Percentiles rank a stretch among this genome's conserved stretches.
Evolutionary conservation across 345 rosid genomes (phyloP).

Genomic region (Litchi chinensis): DNA sequence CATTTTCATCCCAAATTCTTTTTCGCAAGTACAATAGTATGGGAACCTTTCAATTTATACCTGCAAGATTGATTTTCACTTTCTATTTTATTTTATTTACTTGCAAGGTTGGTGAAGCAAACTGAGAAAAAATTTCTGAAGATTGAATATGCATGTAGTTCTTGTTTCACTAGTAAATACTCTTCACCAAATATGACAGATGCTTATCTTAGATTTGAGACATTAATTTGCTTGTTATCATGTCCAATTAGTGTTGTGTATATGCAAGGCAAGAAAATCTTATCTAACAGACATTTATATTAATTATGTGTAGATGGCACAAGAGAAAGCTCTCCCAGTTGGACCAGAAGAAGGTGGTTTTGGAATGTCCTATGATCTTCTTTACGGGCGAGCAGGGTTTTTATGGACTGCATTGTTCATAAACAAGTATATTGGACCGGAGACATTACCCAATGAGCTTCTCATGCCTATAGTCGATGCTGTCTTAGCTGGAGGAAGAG

Average conservation of each 20-base stretch:
- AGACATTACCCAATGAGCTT: conserved; percentile 47
- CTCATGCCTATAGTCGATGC: conserved; percentile 75
- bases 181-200: neutral
- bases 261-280: neutral
- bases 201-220: neutral
- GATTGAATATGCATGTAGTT: neutral
- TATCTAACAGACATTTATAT: neutral
- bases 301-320: conserved; percentile 52
- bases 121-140: neutral
- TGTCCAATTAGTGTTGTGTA: neutral
- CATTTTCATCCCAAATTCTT: neutral
- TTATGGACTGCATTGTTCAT: conserved; percentile 82
- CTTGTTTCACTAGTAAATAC: neutral
- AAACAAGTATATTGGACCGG: conserved; percentile 69
- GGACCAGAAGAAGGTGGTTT: conserved; percentile 96
- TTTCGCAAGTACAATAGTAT: neutral
- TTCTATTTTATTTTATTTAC: no score
- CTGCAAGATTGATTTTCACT: neutral
- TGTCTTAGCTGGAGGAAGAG: conserved; percentile 82
- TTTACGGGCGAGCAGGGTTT: conserved; percentile 92
- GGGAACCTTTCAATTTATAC: neutral
- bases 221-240: neutral
- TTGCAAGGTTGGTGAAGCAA: neutral
- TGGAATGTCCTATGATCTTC: conserved; percentile 95
- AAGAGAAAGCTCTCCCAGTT: conserved; percentile 80